Conservation (phyloP, 108 stramenopile genomes). For the Nannochloropsis gaditana region DNA sequence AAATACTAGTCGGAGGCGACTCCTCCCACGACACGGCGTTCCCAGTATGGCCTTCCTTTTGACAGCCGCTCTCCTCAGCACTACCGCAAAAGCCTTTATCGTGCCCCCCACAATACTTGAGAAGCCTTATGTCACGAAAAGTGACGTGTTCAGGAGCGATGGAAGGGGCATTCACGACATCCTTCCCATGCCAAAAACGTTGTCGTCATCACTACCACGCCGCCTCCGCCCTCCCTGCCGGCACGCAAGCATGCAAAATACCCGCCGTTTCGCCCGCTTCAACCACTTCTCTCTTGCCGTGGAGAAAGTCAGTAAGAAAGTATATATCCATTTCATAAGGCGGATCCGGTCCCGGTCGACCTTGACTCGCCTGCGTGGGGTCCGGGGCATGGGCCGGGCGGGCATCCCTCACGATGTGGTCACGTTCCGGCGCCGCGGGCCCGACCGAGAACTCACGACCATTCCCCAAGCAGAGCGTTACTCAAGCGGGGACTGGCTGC, state of each 20-base stretch:
- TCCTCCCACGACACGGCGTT: too few relatives aligned
- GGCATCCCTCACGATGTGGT: neutral
- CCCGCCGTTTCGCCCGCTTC: neutral
- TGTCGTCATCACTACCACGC: too few relatives aligned
- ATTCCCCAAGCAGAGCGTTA: constrained; percentile 50
- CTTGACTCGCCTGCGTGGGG: neutral
- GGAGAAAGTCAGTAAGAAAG: neutral
- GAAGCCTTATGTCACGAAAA: too few relatives aligned
- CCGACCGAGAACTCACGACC: constrained; percentile 10
- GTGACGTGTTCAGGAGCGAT: too few relatives aligned
- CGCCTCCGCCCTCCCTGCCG: too few relatives aligned
- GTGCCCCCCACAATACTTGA: too few relatives aligned
- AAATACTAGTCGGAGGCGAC: too few relatives aligned
- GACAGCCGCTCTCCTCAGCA: too few relatives aligned
- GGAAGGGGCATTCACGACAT: too few relatives aligned
- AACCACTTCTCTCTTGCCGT: neutral
- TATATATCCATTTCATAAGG: neutral
- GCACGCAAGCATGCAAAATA: neutral
- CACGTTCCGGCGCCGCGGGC: constrained; percentile 11
- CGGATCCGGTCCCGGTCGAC: neutral
- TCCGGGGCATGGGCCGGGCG: neutral
- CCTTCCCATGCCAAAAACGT: too few relatives aligned
- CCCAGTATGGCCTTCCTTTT: too few relatives aligned
- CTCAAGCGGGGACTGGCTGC: constrained; percentile 69
- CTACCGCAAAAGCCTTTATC: too few relatives aligned